These are phyloP conservation scores for Erysiphe pulchra DNA, from an alignment of 2,329 filamentous ascomycete genomes.

Conservation along the genomic window DNA sequence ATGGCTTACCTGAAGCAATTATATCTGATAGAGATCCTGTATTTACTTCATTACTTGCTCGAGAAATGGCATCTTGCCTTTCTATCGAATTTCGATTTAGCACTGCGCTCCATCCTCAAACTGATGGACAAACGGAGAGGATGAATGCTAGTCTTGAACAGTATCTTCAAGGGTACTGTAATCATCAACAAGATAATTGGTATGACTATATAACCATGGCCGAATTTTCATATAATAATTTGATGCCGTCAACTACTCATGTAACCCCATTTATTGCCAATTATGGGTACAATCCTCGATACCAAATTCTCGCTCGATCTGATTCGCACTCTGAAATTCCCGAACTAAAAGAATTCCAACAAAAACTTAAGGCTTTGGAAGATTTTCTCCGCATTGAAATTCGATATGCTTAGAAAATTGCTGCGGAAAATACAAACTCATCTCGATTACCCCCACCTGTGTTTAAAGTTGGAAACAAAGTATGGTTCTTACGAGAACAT, in stretches of 20 bases:
- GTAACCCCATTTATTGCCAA: not conserved
- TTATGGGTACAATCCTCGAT: not conserved
- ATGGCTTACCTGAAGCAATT: not conserved
- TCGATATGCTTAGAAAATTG: not conserved
- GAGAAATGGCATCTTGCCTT: too few relatives aligned
- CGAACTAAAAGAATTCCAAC: not conserved
- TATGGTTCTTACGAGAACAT: conserved; percentile 1
- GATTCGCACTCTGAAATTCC: not conserved
- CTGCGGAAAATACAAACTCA: not conserved
- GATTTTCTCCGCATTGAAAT: not conserved
- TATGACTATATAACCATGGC: too few relatives aligned
- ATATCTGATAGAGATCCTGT: too few relatives aligned
- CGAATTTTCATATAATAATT: too few relatives aligned
- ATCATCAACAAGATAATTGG: too few relatives aligned
- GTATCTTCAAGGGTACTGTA: too few relatives aligned
- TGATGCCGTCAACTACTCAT: too few relatives aligned
- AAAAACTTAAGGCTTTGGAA: not conserved
- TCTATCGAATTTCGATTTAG: too few relatives aligned
- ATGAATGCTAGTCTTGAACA: too few relatives aligned
- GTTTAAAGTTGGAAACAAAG: not conserved
- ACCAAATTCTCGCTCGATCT: not conserved
- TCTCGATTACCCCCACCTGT: not conserved
- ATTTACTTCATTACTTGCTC: too few relatives aligned
- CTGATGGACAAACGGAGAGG: too few relatives aligned
- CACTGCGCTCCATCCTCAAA: too few relatives aligned